Evolutionary conservation across 148 eudicot genomes (phyloP).

Genomic region (Hydrangea macrophylla): DNA sequence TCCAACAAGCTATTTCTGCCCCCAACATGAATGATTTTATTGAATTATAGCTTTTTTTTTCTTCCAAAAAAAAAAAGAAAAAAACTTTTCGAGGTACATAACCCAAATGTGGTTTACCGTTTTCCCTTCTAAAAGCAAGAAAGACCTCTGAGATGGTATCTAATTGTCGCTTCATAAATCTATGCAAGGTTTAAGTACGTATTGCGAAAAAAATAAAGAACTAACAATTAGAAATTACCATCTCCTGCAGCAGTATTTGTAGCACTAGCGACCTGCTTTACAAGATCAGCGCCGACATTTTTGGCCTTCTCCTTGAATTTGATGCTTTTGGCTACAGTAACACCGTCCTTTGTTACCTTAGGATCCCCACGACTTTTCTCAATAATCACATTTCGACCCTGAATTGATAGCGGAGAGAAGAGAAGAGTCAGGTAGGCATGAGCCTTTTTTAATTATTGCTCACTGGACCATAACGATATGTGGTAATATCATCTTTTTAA

Average conservation of each 20-base stretch:
- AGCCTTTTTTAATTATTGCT: not conserved
- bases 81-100: not conserved
- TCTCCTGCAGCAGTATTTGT: conserved; percentile 93
- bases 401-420: conserved; percentile 16
- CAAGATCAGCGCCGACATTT: conserved; percentile 89
- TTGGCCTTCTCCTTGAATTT: conserved; percentile 65
- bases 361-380: conserved; percentile 62
- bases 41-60: no score
- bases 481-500: not conserved
- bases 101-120: not conserved
- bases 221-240: conserved; percentile 45
- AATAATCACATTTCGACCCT: conserved; percentile 88
- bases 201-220: conserved; percentile 5
- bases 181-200: not conserved
- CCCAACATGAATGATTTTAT: no score
- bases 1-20: not conserved
- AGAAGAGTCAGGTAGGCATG: not conserved
- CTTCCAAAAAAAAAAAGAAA: no score
- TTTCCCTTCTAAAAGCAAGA: conserved; percentile 7
- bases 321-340: conserved; percentile 95
- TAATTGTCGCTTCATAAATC: not conserved
- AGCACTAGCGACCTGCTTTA: conserved; percentile 90
- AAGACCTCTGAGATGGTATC: not conserved
- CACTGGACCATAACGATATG: not conserved
- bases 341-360: conserved; percentile 96